These are phyloP conservation scores for Ophiostoma piceae DNA, from an alignment of 2,329 filamentous ascomycete genomes.

Conservation along the genomic window DNA sequence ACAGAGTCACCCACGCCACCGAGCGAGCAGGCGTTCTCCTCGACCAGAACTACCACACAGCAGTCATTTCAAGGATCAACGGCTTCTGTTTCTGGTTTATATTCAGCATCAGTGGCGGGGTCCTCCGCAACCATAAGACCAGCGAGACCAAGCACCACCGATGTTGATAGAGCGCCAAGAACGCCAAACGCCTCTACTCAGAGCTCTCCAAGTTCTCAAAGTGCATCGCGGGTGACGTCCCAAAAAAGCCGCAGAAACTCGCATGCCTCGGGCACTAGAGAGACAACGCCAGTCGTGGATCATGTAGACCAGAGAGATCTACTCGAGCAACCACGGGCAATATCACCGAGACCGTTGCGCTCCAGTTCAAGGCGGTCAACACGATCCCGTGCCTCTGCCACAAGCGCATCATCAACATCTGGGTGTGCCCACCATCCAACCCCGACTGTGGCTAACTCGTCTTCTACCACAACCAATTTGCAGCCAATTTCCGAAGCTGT, in stretches of 20 bases:
- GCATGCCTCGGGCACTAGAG: no score
- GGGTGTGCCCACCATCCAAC: no score
- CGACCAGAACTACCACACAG: not conserved
- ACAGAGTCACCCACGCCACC: no score
- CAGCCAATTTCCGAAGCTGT: not conserved
- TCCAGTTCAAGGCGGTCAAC: not conserved
- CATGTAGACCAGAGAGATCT: not conserved
- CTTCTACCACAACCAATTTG: no score
- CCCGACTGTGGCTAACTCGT: no score
- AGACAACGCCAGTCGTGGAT: not conserved
- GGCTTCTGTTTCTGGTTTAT: not conserved
- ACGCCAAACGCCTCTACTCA: not conserved
- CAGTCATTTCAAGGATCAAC: not conserved
- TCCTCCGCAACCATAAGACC: not conserved
- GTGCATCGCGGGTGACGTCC: no score
- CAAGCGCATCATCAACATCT: no score
- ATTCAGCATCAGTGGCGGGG: not conserved
- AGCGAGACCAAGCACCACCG: not conserved
- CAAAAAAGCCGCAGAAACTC: no score
- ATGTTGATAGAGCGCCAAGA: not conserved
- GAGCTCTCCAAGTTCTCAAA: no score
- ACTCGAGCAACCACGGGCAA: not conserved
- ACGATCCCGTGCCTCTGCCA: not conserved
- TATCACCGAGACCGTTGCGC: not conserved
- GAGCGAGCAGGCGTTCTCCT: no score